A percentile compares a stretch with the other conserved stretches of the same genome.
Evolutionary conservation across 2,329 filamentous ascomycete species (phyloP).

Genomic region (Bipolaris victoriae): DNA sequence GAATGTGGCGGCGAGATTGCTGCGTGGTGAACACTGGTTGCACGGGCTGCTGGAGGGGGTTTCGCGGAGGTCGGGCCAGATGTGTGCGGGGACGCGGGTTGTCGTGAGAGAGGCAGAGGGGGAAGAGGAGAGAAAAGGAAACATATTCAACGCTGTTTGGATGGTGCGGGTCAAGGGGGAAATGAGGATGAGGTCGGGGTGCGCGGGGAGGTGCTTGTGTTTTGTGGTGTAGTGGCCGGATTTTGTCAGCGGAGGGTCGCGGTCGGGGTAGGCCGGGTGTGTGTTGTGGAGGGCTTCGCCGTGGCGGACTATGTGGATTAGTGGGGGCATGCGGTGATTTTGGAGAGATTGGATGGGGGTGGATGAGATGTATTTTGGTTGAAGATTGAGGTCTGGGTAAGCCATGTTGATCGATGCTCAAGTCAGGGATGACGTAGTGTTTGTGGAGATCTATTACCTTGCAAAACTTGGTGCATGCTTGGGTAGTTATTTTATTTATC

Average conservation of each 20-base stretch:
- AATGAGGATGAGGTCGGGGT: constrained; percentile 29
- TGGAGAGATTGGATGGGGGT: too few relatives aligned
- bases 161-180: constrained; percentile 35
- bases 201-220: constrained; percentile 8
- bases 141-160: constrained; percentile 30
- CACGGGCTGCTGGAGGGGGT: constrained; percentile 18
- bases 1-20: constrained; percentile 15
- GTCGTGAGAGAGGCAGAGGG: background rate
- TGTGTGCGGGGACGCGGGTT: constrained; percentile 16
- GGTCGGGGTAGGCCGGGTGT: constrained; percentile 18
- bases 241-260: constrained; percentile 30
- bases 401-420: background rate
- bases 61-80: constrained; percentile 34
- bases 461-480: background rate
- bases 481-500: background rate
- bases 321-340: background rate
- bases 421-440: background rate
- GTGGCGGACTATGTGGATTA: constrained; percentile 29
- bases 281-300: constrained; percentile 33
- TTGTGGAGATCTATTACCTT: background rate
- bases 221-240: constrained; percentile 19
- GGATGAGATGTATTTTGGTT: background rate
- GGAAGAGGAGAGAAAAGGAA: constrained; percentile 14
- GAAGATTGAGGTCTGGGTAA: background rate
- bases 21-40: constrained; percentile 24